Base-by-base conservation (phyloP, 495 filamentous ascomycete species). In the Aspergillus cavernicola region DNA sequence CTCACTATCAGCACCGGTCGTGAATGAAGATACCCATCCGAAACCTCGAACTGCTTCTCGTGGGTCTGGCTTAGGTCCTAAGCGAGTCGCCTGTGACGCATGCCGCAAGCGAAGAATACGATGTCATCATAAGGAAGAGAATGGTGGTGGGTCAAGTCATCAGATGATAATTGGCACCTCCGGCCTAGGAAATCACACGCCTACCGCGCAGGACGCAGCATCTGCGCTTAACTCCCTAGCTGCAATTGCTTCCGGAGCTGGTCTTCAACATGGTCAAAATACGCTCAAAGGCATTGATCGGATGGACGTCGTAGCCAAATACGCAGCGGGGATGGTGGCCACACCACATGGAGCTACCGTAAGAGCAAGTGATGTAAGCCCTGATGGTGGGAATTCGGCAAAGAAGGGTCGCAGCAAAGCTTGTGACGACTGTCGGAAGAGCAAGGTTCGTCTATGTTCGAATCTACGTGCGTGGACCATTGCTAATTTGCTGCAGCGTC, bases 341-440 rank as follows among this genome's bases (percentile, higher is more conserved):
- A 60, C 64, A 3, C 66, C 72, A 0, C 66, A 65, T n/a, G 58
- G 53, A 6, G 56, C 57, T 4, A 47, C 58, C 6, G 69, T 65
- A 43, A 53, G 64, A n/a, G 56, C 68, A 0, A 58, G 62, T 31
- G 70, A 74, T 38, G 15, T 59, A 18, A 73, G 68, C 24, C 72
- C 69, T 13, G 70, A 75, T 35, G 68, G 64, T 31, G 22, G 46
- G 8, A 64, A 59, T 44, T 53, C 66, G 43, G 65, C 67, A 47
- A 80, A 83, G 65, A 79, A 78, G 52, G 75, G 78, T 64, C 80
- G 75, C 58, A 82, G 72, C 55, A 85, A 84, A 60, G 83, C 83
- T 10, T 86, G 83, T 56, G 76, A 80, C 52, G 81, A 85, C 52
- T 86, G 83, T 60, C 80, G 83, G 16, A 85, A 81, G 63, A 84